phyloP scores from a whole-genome alignment of 768 basidiomycete genomes.

The Erythrobasidium yunnanense region DNA sequence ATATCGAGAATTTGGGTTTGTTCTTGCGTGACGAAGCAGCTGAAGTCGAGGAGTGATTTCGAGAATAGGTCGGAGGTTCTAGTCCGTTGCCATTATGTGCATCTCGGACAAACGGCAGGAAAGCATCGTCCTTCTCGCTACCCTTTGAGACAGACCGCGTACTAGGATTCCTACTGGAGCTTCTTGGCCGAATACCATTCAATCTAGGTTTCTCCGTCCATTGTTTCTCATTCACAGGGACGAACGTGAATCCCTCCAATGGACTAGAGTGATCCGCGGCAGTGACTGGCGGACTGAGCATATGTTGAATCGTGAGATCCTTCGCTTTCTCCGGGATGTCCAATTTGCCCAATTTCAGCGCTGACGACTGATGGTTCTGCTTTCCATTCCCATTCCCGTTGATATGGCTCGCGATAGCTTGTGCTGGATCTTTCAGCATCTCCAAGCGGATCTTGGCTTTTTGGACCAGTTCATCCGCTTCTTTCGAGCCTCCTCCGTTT shows the following conservation, averaged over 20 bases:
- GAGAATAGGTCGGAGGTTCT: no score
- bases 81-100: no score
- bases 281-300: background rate
- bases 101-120: no score
- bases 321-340: background rate
- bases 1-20: background rate
- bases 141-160: no score
- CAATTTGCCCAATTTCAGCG: no score
- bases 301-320: background rate
- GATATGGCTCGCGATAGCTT: background rate
- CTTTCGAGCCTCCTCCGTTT: background rate
- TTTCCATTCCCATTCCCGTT: no score
- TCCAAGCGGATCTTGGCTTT: constrained; percentile 19
- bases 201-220: no score
- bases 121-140: no score
- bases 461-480: background rate
- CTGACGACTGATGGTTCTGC: no score
- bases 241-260: background rate
- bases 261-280: background rate
- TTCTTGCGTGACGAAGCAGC: background rate
- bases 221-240: no score
- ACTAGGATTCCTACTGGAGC: no score
- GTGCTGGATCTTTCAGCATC: background rate
- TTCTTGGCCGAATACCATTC: no score
- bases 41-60: background rate